Conservation (phyloP, 2,329 filamentous ascomycete genomes). For the Alternaria burnsii region DNA sequence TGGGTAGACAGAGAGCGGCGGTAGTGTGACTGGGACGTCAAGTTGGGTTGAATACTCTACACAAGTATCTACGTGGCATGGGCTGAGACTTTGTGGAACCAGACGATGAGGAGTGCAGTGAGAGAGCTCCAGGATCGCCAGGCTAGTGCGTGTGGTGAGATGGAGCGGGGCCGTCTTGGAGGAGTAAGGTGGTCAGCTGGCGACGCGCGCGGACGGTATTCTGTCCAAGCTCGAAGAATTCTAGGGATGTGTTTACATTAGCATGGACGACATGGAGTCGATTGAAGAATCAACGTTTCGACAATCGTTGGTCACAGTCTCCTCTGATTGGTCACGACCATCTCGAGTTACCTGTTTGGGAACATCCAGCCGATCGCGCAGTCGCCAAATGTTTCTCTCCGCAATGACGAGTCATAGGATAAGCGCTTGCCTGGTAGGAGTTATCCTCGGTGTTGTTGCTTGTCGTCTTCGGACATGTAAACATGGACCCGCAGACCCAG, state of each 20-base stretch:
- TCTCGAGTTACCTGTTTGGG: conserved; percentile 13
- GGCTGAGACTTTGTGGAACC: background rate
- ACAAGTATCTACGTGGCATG: background rate
- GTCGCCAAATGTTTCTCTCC: background rate
- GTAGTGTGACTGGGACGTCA: background rate
- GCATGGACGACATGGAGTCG: background rate
- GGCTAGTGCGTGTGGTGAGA: conserved; percentile 3
- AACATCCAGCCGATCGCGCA: background rate
- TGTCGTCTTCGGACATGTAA: background rate
- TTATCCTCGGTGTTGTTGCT: background rate
- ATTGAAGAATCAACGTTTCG: background rate
- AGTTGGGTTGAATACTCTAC: background rate
- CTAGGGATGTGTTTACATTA: background rate
- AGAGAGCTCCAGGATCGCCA: background rate
- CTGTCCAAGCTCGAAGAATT: background rate
- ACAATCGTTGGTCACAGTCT: background rate
- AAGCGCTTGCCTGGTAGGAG: background rate
- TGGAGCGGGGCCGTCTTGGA: background rate
- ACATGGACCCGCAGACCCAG: conserved; percentile 17
- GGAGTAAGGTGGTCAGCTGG: background rate
- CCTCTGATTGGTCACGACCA: conserved; percentile 13
- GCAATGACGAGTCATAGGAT: background rate
- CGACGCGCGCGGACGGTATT: background rate
- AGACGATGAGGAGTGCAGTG: background rate
- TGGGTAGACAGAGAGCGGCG: background rate